Evolutionary conservation across 257 asterid genomes (phyloP), one percentile per base, ranked within the genome.

Genomic region (Scutellaria galericulata): DNA sequence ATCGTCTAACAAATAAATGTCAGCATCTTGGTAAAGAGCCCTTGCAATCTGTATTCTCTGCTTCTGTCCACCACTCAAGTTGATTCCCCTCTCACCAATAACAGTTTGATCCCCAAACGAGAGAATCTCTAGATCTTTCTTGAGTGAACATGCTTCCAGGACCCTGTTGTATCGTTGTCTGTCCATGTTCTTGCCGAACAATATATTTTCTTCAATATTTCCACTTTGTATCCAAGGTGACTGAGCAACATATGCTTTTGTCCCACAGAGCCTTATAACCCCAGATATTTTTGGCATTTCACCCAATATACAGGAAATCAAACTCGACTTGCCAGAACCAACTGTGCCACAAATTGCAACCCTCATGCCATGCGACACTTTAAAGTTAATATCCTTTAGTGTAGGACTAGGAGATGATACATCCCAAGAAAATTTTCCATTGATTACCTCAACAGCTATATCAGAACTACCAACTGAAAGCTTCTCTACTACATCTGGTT

Each of bases 291-390:
- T 88, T 4, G 89, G 93, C 84, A 93, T 79, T 78, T 93, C 97
- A 22, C 97, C 95, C 58, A 91, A 80, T 41, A 93, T 81, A 75
- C 90, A 77, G 1, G 96, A 89, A 31, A 93, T 90, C 57, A 93
- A 83, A 83, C 98, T 91, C 55, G 98, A 93, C 83, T 93, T 93
- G 5, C 98, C 98, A n/a, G 92, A 84, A 74, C 97, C 97, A 75
- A 93, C 97, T 14, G 89, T 78, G 48, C 98, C 98, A 82, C 98
- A 91, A 50, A 93, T 50, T 13, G 98, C 97, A 68, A 93, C 92
- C 82, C 86, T 86, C 96, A 82, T 88, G 60, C 97, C 97, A 40
- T 18, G 84, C 15, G 80, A 72, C 42, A 87, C 91, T 63, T 53
- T 79, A 18, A 94, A 45, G 68, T 82, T 88, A 54, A 91, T 81